Percentiles rank a stretch among this genome's conserved stretches.
Evolutionary conservation across 2,329 filamentous ascomycete genomes (phyloP).

Genomic region (Claviceps sp.): DNA sequence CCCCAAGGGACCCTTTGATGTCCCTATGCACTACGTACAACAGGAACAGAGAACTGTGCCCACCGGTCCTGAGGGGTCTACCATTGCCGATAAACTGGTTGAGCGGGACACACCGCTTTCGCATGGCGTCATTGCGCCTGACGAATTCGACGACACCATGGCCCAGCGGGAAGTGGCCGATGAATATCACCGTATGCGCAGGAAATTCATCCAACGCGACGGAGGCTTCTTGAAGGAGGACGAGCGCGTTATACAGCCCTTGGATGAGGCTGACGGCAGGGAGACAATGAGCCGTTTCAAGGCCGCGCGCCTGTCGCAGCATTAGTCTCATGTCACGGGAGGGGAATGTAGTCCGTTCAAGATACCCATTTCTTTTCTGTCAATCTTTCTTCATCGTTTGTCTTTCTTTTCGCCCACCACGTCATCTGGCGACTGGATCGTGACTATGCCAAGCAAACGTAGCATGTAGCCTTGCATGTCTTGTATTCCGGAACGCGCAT

Average conservation of each 20-base stretch:
- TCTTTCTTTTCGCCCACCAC: too few relatives aligned
- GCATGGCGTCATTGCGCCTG: slow-evolving; percentile 25
- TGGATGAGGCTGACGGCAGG: slow-evolving; percentile 53
- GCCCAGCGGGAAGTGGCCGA: slow-evolving; percentile 65
- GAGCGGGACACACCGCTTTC: slow-evolving; percentile 32
- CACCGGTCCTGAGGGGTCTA: slow-evolving; percentile 36
- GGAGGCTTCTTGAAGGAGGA: slow-evolving; percentile 69
- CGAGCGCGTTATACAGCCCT: slow-evolving; percentile 50
- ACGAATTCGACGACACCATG: slow-evolving; percentile 56
- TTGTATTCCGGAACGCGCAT: slow-evolving; percentile 15
- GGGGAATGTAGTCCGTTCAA: not conserved
- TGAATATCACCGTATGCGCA: slow-evolving; percentile 74
- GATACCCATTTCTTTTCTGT: not conserved
- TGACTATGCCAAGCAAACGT: slow-evolving; percentile 1
- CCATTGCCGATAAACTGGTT: slow-evolving; percentile 46
- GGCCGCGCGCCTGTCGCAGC: slow-evolving; percentile 49
- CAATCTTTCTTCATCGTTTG: not conserved
- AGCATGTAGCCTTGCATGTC: slow-evolving; percentile 4
- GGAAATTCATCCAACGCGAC: slow-evolving; percentile 67
- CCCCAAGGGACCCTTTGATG: slow-evolving; percentile 30
- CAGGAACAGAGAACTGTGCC: slow-evolving; percentile 26
- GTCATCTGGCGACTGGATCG: too few relatives aligned
- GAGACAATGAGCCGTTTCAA: slow-evolving; percentile 61
- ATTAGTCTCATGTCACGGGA: slow-evolving; percentile 19
- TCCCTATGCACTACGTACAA: slow-evolving; percentile 27